Base-by-base conservation (phyloP, 805 yeast species). In the Pichia exigua region DNA sequence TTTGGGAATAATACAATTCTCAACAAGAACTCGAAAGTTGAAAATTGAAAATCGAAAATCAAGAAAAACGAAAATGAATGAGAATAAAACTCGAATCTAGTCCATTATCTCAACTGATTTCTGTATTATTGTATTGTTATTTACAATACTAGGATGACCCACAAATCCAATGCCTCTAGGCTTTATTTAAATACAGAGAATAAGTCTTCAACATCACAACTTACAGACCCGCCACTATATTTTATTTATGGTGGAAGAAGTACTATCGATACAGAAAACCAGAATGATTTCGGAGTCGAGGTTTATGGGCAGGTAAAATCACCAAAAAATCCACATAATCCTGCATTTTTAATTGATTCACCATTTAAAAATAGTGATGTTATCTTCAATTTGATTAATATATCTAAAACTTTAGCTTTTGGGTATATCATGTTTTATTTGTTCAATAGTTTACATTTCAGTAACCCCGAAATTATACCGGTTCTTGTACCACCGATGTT, bases 181-280 rank as follows among this genome's bases (percentile, higher is more conserved):
- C 17, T 32, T 2, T 32, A 32, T 32, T 32, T 32, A 9, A 32
- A 32, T 17, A 32, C n/a, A 3, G 38, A 32, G 18, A 4, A 13
- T 17, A 40, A 41, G 5, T 50, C 53, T 4, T 50, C 53, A 15
- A 50, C 53, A 12, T 22, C 43, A 24, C 45, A 59, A 13, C 52
- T 66, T 15, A 64, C 65, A 4, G 59, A 61, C 4, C 68, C 70
- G 1, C 61, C 59, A 28, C 47, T 66, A 22, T 65, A 58, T 43
- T 47, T 61, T 2, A 58, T 65, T 22, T 66, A 61, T 52, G 65
- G 65, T 2, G 61, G 63, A 41, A 51, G 54, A 38, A 52, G 50
- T 21, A 57, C 55, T 15, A 46, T 59, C 15, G 53, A 54, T 20
- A 56, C 54, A 32, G 64, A 60, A 26, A 58, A 54, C 28, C 57